phyloP scores from a whole-genome alignment of 2,329 filamentous ascomycete species.

The Colletotrichum simmondsii region DNA sequence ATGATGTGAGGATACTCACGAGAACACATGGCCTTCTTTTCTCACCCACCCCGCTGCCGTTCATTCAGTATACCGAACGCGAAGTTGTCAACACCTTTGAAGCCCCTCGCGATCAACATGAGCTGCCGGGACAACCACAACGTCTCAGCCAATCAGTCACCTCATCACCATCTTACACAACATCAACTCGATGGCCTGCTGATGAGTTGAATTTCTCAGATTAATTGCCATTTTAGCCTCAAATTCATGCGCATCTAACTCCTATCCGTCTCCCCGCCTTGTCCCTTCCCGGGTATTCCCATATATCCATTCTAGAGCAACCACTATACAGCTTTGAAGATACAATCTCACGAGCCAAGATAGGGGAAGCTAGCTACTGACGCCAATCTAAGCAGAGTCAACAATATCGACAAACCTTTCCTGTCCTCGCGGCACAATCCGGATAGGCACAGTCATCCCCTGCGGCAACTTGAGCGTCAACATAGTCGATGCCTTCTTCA shows the following conservation, averaged over 20 bases:
- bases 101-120: not conserved
- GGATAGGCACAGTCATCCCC: conserved; percentile 69
- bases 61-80: not conserved
- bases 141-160: not conserved
- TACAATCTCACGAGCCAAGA: not conserved
- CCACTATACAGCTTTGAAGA: not conserved
- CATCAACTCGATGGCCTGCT: too few relatives aligned
- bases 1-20: conserved; percentile 9
- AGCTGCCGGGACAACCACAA: conserved; percentile 24
- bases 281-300: not conserved
- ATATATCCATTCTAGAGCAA: not conserved
- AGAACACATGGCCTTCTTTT: not conserved
- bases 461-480: conserved; percentile 78
- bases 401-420: conserved; percentile 71
- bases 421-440: conserved; percentile 74
- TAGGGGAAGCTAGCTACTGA: not conserved
- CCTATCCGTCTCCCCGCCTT: not conserved
- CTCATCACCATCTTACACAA: not conserved
- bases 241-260: not conserved
- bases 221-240: not conserved
- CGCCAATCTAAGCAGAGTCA: conserved; percentile 32
- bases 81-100: not conserved
- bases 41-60: not conserved
- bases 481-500: conserved; percentile 68
- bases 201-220: not conserved